Base-by-base conservation (phyloP, 257 asterid genomes). In the Nicotiana otophora region DNA sequence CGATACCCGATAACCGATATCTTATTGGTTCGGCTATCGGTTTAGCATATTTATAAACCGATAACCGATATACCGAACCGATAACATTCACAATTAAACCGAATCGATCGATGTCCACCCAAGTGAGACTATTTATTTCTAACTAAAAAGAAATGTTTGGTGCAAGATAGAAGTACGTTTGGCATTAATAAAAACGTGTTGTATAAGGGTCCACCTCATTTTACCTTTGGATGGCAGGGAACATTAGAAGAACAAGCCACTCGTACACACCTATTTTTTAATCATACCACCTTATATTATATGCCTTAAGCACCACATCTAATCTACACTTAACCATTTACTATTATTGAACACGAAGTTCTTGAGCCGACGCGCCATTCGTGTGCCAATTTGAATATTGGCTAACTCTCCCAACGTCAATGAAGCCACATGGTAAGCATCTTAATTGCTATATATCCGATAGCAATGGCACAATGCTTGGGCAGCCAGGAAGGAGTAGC, bases 181-280 rank as follows among this genome's bases (percentile, higher is more conserved):
- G 54, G 14, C 55, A 9, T 48, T 48, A 48, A 48, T 10, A 48
- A 48, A 48, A 10, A 48, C 54, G 54, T 48, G 54, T 48, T 48
- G 54, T 48, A 48, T 48, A 48, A 48, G 54, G 15, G 11, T 48
- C 54, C 54, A 48, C 54, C 54, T 48, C 54, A 48, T 48, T 10
- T 48, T 11, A 48, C 55, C 55, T 8, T 11, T 11, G 12, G 14
- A 48, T 72, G 72, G 42, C 5, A 79, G 54, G 42, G 82, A 61
- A 39, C 78, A 70, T 70, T 5, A 70, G 58, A 42, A 60, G 58
- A 78, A 60, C 42, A 79, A 28, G 58, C 74, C 82, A 79, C 33
- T 61, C 82, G 58, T 79, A 60, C 60, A 79, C 39, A 36, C 0
- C 28, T 14, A 36, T 36, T 74, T 1, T 1, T 1, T 6, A 55